These are phyloP conservation scores for Tetrapisispora fleetii DNA, from an alignment of 805 yeast genomes.

Conservation along the genomic window DNA sequence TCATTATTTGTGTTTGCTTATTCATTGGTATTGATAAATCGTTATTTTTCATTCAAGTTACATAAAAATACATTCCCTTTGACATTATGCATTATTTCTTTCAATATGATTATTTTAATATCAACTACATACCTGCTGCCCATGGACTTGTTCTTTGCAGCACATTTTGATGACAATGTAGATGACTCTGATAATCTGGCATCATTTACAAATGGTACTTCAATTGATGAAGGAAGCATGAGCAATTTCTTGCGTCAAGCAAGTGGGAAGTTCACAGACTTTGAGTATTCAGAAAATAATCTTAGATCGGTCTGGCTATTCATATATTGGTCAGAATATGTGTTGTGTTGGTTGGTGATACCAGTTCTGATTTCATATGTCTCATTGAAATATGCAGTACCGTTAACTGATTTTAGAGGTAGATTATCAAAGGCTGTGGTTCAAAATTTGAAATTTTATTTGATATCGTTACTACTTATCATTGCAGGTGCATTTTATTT, in stretches of 20 bases:
- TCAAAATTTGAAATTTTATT: slow-evolving; percentile 24
- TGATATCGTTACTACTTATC: slow-evolving; percentile 16
- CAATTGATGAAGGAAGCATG: neutral
- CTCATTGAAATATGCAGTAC: slow-evolving; percentile 18
- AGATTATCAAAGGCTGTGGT: slow-evolving; percentile 16
- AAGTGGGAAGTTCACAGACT: neutral
- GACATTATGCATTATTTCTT: slow-evolving; percentile 12
- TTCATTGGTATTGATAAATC: slow-evolving; percentile 17
- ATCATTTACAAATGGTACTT: neutral
- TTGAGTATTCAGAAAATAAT: slow-evolving; percentile 1
- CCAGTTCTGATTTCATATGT: slow-evolving; percentile 27
- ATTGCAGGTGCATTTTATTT: slow-evolving; percentile 20
- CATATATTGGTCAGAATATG: slow-evolving; percentile 25
- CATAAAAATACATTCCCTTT: slow-evolving; percentile 20
- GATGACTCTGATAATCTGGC: neutral
- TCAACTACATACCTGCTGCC: slow-evolving; percentile 25
- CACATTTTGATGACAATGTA: slow-evolving; percentile 3
- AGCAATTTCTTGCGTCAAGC: neutral
- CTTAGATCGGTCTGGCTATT: slow-evolving; percentile 17
- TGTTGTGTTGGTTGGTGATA: slow-evolving; percentile 25
- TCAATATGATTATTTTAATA: slow-evolving; percentile 22
- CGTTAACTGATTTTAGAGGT: slow-evolving; percentile 8
- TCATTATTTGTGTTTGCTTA: neutral
- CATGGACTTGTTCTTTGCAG: slow-evolving; percentile 15
- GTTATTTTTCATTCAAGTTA: slow-evolving; percentile 23